phyloP scores from a whole-genome alignment of 257 asterid species.

The Solanum raphanifolium region DNA sequence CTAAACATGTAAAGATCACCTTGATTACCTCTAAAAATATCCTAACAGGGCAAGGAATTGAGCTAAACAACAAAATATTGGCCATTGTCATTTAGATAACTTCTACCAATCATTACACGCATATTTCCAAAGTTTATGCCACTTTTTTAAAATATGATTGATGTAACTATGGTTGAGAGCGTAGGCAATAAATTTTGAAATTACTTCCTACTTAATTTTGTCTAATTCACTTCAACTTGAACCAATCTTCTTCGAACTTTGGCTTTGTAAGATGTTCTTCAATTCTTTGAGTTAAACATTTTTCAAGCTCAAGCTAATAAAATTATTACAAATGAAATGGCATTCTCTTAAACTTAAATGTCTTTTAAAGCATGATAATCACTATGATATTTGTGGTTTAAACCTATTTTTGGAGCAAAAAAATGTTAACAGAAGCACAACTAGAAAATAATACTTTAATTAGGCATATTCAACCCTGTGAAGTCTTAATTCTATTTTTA shows the following conservation, averaged over 20 bases:
- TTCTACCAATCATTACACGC: background rate
- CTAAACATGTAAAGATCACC: background rate
- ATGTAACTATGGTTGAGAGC: background rate
- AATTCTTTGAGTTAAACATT: background rate
- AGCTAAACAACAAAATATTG: background rate
- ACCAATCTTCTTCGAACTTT: background rate
- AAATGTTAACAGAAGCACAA: background rate
- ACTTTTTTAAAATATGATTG: background rate
- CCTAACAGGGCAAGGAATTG: background rate
- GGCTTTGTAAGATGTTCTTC: background rate
- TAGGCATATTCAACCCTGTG: background rate
- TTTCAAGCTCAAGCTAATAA: background rate
- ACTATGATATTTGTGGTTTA: background rate
- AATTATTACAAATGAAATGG: background rate
- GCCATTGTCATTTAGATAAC: background rate
- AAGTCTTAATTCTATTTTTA: background rate
- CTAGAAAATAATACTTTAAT: background rate
- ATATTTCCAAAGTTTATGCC: background rate
- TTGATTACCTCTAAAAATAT: background rate
- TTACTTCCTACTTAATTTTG: background rate
- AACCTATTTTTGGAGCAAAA: background rate
- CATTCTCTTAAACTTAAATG: background rate
- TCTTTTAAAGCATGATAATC: background rate
- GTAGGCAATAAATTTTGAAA: background rate
- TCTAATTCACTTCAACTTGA: background rate